A percentile compares a stretch with the other conserved stretches of the same genome.
Conservation (phyloP, 768 basidiomycete species). For the Sporobolomyces pararoseus region DNA sequence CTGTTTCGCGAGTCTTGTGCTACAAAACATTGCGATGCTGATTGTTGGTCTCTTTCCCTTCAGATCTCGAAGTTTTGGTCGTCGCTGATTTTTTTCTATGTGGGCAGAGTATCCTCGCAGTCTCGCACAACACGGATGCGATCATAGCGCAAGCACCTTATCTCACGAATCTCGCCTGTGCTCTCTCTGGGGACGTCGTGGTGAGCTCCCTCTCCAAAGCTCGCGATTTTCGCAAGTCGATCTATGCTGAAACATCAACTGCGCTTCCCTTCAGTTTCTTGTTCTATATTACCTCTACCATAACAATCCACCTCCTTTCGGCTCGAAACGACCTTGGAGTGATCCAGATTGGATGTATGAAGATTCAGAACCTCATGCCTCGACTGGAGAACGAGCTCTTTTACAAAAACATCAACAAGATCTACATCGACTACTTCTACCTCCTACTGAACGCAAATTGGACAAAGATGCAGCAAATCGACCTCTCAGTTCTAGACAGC, state of each 20-base stretch:
- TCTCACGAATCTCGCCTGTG: not conserved
- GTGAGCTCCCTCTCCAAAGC: too few relatives aligned
- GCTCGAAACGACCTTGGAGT: not conserved
- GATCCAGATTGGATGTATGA: conserved; percentile 13
- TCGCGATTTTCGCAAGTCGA: not conserved
- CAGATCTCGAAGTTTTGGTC: too few relatives aligned
- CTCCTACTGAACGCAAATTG: not conserved
- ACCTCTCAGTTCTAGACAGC: not conserved
- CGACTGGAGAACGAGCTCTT: not conserved
- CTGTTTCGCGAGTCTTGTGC: not conserved
- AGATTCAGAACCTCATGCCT: not conserved
- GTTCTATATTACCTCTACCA: not conserved
- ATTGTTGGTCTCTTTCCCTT: not conserved
- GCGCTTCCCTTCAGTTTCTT: not conserved
- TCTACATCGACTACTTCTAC: not conserved
- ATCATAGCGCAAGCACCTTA: conserved; percentile 4
- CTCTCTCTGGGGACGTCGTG: conserved; percentile 4
- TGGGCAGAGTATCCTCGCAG: conserved; percentile 10
- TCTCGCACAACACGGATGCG: not conserved
- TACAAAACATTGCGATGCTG: conserved; percentile 20
- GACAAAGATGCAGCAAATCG: not conserved
- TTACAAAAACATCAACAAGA: not conserved
- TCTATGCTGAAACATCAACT: not conserved
- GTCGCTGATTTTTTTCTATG: not conserved
- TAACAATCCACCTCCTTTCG: not conserved